Evolutionary conservation across 2,329 filamentous ascomycete species (phyloP).

Genomic region (Furcasterigmium furcatum): DNA sequence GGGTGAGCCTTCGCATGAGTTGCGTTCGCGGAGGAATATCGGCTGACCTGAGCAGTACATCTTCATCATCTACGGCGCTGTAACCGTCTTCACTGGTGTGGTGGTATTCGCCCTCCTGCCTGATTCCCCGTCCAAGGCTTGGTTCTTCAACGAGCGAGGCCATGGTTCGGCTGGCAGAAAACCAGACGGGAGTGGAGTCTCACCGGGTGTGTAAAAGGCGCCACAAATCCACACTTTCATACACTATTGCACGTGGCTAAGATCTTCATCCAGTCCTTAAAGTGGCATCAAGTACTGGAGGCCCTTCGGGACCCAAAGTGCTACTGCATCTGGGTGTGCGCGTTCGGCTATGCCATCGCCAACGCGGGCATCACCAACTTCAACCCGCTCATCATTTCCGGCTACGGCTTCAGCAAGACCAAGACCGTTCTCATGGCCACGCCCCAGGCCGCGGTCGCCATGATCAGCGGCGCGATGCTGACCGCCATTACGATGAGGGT

Average conservation of each 20-base stretch:
- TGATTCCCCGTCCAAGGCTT: constrained; percentile 15
- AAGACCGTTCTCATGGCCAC: constrained; percentile 25
- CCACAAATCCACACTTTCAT: no score
- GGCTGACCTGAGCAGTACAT: constrained; percentile 12
- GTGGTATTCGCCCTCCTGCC: constrained; percentile 13
- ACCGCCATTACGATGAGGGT: constrained; percentile 20
- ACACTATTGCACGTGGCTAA: no score
- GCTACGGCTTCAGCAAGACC: constrained; percentile 28
- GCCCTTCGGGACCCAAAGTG: constrained; percentile 8
- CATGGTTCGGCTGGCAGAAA: constrained; percentile 8
- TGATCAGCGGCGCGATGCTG: constrained; percentile 17
- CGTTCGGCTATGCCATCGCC: constrained; percentile 61
- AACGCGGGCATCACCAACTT: constrained; percentile 67
- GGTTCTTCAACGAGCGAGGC: constrained; percentile 16
- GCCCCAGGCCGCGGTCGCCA: constrained; percentile 26
- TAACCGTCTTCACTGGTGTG: constrained; percentile 10
- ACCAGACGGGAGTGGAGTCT: constrained; percentile 9
- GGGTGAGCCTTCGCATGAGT: constrained; percentile 4
- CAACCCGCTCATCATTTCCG: constrained; percentile 57
- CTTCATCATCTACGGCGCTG: constrained; percentile 19
- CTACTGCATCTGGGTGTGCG: constrained; percentile 19
- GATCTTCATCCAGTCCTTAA: constrained; percentile 17
- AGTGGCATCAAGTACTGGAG: constrained; percentile 13
- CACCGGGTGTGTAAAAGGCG: constrained; percentile 6
- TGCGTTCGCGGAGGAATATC: no score